Conservation (phyloP, 768 basidiomycete genomes). For the Rhodotorula graminis region DNA sequence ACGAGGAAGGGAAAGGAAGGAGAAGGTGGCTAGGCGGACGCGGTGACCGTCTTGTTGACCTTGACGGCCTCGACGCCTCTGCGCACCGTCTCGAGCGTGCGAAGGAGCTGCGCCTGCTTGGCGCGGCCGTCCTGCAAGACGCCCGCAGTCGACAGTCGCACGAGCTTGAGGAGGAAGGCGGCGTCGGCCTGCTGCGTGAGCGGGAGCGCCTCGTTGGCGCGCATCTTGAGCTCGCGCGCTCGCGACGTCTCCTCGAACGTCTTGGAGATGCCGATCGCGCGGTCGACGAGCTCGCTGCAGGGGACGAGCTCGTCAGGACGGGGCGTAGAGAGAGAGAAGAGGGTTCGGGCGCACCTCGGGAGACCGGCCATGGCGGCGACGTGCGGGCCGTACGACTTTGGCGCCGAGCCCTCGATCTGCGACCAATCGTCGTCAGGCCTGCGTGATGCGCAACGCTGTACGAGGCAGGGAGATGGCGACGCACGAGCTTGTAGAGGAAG, state of each 20-base stretch:
- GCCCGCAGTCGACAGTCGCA: conserved; percentile 42
- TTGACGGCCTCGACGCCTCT: conserved; percentile 6
- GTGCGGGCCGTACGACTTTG: conserved; percentile 85
- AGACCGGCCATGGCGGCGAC: conserved; percentile 94
- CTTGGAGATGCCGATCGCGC: conserved; percentile 80
- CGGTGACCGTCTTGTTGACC: neutral
- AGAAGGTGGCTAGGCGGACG: neutral
- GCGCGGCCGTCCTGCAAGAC: neutral
- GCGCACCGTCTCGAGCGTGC: conserved; percentile 24
- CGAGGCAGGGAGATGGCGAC: conserved; percentile 26
- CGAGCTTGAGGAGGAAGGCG: conserved; percentile 57
- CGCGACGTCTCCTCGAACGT: conserved; percentile 76
- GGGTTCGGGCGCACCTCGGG: conserved; percentile 45
- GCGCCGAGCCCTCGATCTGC: conserved; percentile 63
- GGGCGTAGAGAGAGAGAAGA: too few species aligned
- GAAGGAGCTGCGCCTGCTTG: conserved; percentile 14
- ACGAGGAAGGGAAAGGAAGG: neutral
- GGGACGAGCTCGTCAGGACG: neutral
- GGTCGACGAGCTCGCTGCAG: conserved; percentile 64
- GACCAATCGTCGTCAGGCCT: conserved; percentile 18
- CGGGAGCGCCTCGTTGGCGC: conserved; percentile 60
- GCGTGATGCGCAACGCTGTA: rapidly evolving
- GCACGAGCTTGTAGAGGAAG: conserved; percentile 88
- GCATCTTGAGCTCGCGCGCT: conserved; percentile 55
- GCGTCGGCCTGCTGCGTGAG: conserved; percentile 86